phyloP scores from a whole-genome alignment of 2,329 filamentous ascomycete species.

The Xylariaceae sp. region DNA sequence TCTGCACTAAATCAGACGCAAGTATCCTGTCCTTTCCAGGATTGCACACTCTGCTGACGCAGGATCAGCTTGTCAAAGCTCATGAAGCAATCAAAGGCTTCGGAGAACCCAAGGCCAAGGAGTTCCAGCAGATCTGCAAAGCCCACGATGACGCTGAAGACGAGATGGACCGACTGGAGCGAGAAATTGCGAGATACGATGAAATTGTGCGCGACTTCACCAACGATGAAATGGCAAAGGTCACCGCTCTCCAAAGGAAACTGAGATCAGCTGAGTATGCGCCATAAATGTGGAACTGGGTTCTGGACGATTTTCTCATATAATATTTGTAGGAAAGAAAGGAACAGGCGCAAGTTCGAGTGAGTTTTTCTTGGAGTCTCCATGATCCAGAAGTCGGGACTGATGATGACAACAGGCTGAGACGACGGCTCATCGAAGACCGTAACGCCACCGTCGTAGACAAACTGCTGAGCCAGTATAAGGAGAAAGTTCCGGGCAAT shows the following conservation, averaged over 20 bases:
- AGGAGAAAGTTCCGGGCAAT: slow-evolving; percentile 20
- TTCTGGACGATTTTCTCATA: not conserved
- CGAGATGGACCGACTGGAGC: not conserved
- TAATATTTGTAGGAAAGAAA: not conserved
- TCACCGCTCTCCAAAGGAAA: not conserved
- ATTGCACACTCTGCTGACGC: not conserved
- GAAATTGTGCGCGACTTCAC: not conserved
- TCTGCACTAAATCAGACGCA: slow-evolving; percentile 41
- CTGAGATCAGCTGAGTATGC: slow-evolving; percentile 6
- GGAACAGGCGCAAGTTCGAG: slow-evolving; percentile 8
- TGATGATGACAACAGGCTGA: slow-evolving; percentile 1
- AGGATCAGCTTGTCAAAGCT: slow-evolving; percentile 29
- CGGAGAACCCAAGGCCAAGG: not conserved
- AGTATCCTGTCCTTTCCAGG: slow-evolving; percentile 7
- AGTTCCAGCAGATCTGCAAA: slow-evolving; percentile 2
- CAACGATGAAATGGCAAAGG: not conserved
- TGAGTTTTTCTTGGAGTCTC: not conserved
- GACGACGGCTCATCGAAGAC: slow-evolving; percentile 32
- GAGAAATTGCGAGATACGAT: not conserved
- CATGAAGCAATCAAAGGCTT: slow-evolving; percentile 13
- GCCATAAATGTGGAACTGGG: not conserved
- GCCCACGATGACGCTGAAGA: not conserved
- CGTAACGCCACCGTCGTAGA: slow-evolving; percentile 36
- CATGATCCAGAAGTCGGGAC: not conserved
- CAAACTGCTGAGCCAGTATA: slow-evolving; percentile 31